A percentile compares a stretch with the other conserved stretches of the same genome.
phyloP scores from a whole-genome alignment of 371 early-diverging fungal genomes.

The Apophysomyces trapeziformis region DNA sequence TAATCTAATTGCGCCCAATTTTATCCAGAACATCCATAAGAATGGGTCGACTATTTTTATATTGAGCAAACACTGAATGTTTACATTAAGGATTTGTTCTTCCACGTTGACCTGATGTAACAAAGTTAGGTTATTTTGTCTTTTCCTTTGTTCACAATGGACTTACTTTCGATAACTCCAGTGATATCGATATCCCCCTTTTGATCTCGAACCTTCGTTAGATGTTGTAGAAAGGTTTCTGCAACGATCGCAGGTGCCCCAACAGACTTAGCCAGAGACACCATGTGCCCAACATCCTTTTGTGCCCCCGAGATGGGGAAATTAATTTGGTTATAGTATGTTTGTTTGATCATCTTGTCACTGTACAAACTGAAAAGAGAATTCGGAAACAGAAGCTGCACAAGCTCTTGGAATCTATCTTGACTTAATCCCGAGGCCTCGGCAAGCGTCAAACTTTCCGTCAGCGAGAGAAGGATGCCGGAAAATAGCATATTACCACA shows the following conservation, averaged over 20 bases:
- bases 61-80: no score
- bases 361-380: slow-evolving; percentile 36
- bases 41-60: no score
- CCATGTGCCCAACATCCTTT: slow-evolving; percentile 47
- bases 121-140: not conserved
- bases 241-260: slow-evolving; percentile 33
- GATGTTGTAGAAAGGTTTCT: slow-evolving; percentile 29
- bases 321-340: slow-evolving; percentile 32
- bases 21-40: no score
- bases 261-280: slow-evolving; percentile 32
- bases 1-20: no score
- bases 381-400: slow-evolving; percentile 59
- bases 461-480: slow-evolving; percentile 60
- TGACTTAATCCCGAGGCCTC: slow-evolving; percentile 61
- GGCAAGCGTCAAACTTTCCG: slow-evolving; percentile 73
- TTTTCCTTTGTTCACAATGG: not conserved
- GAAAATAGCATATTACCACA: slow-evolving; percentile 72
- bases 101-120: not conserved
- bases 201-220: slow-evolving; percentile 21
- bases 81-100: not conserved
- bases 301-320: slow-evolving; percentile 36
- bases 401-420: slow-evolving; percentile 58
- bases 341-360: slow-evolving; percentile 39
- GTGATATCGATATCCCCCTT: slow-evolving; percentile 47
- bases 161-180: slow-evolving; percentile 40